phyloP scores from a whole-genome alignment of 2,329 filamentous ascomycete species.

The Tympanopsis confertula region DNA sequence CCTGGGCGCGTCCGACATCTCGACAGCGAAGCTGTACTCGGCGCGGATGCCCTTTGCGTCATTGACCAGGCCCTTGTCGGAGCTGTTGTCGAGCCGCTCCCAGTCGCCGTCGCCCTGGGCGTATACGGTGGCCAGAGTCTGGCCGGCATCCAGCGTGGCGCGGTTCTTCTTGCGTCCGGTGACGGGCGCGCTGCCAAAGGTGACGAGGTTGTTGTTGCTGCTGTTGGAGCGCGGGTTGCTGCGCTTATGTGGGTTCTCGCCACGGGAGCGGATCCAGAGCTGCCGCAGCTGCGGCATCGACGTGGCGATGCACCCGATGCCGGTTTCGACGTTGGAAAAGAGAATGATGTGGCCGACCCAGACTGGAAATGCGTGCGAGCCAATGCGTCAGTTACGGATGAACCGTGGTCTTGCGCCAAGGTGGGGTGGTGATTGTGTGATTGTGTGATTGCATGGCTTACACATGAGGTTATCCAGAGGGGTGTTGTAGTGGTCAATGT shows the following conservation, averaged over 20 bases:
- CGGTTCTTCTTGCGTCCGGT: background rate
- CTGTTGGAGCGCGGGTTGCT: background rate
- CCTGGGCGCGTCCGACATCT: background rate
- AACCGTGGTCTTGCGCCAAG: too few relatives aligned
- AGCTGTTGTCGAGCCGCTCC: background rate
- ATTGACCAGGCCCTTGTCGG: background rate
- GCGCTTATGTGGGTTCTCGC: background rate
- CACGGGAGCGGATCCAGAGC: constrained; percentile 2
- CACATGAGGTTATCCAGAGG: constrained; percentile 6
- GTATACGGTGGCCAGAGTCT: background rate
- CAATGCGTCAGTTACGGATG: too few relatives aligned
- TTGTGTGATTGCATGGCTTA: too few relatives aligned
- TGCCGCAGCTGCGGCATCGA: constrained; percentile 8
- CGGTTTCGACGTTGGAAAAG: constrained; percentile 11
- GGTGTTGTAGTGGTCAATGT: constrained; percentile 8
- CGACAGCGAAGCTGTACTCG: background rate
- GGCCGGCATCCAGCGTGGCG: background rate
- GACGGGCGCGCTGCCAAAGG: background rate
- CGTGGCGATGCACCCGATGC: constrained; percentile 9
- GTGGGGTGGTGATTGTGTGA: too few relatives aligned
- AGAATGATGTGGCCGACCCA: constrained; percentile 9
- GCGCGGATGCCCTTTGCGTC: background rate
- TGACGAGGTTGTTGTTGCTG: background rate
- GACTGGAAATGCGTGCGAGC: too few relatives aligned
- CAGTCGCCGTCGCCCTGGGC: background rate